phyloP scores from a whole-genome alignment of 805 yeast genomes.

The Lachancea cidri region DNA sequence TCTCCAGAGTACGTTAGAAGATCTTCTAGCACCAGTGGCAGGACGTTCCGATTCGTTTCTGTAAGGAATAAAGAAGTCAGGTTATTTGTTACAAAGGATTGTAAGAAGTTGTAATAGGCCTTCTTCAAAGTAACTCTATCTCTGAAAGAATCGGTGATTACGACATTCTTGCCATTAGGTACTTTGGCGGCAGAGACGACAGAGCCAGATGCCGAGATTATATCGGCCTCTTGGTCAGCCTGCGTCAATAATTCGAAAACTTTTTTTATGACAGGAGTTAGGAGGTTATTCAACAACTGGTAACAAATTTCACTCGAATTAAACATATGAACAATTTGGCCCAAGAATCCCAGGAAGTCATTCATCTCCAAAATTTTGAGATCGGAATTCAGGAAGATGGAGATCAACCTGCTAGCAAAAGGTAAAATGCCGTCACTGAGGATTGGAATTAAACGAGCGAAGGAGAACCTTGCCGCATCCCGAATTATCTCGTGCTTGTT shows the following conservation, averaged over 20 bases:
- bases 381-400: conserved; percentile 53
- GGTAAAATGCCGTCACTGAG: conserved; percentile 49
- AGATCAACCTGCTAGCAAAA: conserved; percentile 63
- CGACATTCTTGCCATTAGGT: conserved; percentile 22
- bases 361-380: conserved; percentile 60
- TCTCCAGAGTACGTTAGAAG: conserved; percentile 57
- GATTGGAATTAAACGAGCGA: conserved; percentile 80
- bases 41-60: conserved; percentile 53
- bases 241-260: conserved; percentile 47
- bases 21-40: conserved; percentile 57
- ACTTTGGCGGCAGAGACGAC: conserved; percentile 5
- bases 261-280: conserved; percentile 69
- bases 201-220: conserved; percentile 4
- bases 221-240: conserved; percentile 35
- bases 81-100: conserved; percentile 69
- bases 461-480: conserved; percentile 81
- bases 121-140: conserved; percentile 64
- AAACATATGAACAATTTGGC: conserved; percentile 81
- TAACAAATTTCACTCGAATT: conserved; percentile 62
- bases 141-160: conserved; percentile 57
- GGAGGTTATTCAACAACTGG: conserved; percentile 63
- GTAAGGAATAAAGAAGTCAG: conserved; percentile 72
- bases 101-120: conserved; percentile 62
- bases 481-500: conserved; percentile 63
- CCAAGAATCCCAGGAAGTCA: conserved; percentile 80